Base-by-base conservation (phyloP, 2,329 filamentous ascomycete genomes). In the Thermoascus crustaceus region DNA sequence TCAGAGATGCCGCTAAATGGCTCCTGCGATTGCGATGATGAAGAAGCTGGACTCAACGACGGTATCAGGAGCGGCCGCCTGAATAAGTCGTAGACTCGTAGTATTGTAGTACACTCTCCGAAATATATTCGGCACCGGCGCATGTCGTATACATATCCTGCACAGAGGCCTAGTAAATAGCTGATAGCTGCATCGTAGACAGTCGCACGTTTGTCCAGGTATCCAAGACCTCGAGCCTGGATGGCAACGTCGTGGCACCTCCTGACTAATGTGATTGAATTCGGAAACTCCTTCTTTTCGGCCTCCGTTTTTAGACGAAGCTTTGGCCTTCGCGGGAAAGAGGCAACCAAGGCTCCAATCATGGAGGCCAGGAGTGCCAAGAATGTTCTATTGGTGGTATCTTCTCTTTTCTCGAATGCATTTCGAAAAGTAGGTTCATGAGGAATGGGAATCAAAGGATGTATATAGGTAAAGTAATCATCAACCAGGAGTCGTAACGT, bases 401-500 rank as follows among this genome's bases (percentile, higher is more conserved):
- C 65, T 44, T 68, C 60, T 32, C 66, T 53, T 20, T 55, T 53
- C 29, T 59, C 59, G 40, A 68, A 60, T 1, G 63, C 60, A 32
- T 57, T 56, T 30, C 65, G 59, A 37, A 68, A 69, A 14, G 61
- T 63, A 11, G 62, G 63, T 34, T 69, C 66, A 45, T 69, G 66
- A 4, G 66, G 65, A 17, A 69, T 37, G 4, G 66, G 65, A 9
- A 67, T 56, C 32, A 69, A 44, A 9, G 66, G 66, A 41, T 69
- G 66, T 23, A 69, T 68, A 40, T 66, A 68, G 5, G 58, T 64
- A 37, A 69, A 69, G 37, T 60, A 69, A 46, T 69, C 66, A 42
- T 68, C 64, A 8, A 69, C 40, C 3, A 69, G 47, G 5, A 63
- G 45, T 33, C 58, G 53, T 26, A 68, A 45, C 0, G 62, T 63